These are phyloP conservation scores for Globisporangium uncinulatum DNA, from an alignment of 352 stramenopile species.

Conservation along the genomic window DNA sequence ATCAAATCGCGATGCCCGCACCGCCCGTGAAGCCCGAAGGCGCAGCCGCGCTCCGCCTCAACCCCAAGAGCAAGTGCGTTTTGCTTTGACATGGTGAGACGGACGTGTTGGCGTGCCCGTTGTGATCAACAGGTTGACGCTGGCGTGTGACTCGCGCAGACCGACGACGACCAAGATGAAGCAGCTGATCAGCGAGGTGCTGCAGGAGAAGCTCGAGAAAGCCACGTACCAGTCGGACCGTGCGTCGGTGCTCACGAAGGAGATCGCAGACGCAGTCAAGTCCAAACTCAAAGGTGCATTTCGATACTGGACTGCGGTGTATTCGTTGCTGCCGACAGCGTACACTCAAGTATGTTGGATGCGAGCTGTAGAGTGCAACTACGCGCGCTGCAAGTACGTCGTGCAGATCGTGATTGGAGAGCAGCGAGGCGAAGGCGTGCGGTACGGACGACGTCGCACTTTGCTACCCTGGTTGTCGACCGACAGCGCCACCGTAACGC, in stretches of 20 bases:
- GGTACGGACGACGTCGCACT: conserved; percentile 19
- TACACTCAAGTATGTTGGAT: not conserved
- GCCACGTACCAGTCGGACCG: conserved; percentile 68
- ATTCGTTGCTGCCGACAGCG: no score
- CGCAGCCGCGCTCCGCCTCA: conserved; percentile 40
- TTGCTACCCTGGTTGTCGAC: no score
- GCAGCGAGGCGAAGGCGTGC: conserved; percentile 82
- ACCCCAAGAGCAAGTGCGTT: conserved; percentile 43
- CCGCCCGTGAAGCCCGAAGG: conserved; percentile 29
- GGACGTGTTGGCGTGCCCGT: no score
- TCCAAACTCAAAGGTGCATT: conserved; percentile 65
- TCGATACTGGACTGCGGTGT: not conserved
- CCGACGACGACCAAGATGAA: conserved; percentile 82
- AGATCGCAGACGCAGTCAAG: conserved; percentile 85
- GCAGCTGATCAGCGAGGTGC: conserved; percentile 56
- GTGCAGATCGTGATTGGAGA: conserved; percentile 90
- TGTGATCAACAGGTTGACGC: no score
- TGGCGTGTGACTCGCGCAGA: conserved; percentile 12
- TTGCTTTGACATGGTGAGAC: not conserved
- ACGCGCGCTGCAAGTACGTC: conserved; percentile 87
- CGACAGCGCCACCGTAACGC: not conserved
- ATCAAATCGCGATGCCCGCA: conserved; percentile 28
- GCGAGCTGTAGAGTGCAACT: conserved; percentile 39
- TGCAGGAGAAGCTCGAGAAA: conserved; percentile 64
- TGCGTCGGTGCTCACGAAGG: conserved; percentile 72